These are phyloP conservation scores for Penstemon newberryi DNA, from an alignment of 257 asterid species.

Conservation along the genomic window DNA sequence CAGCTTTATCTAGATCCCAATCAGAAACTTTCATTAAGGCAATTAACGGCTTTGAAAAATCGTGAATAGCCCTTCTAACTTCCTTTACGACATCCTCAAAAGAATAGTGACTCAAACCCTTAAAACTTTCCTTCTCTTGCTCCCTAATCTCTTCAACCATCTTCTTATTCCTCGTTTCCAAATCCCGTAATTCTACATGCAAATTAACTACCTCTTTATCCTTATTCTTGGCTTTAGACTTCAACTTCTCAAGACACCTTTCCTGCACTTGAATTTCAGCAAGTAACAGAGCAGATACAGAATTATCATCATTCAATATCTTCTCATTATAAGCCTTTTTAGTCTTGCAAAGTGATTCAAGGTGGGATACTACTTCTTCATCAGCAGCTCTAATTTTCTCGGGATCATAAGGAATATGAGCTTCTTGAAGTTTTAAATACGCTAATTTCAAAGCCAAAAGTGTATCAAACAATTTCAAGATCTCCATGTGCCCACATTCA, in stretches of 20 bases:
- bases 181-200: constrained; percentile 39
- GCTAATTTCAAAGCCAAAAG: constrained; percentile 62
- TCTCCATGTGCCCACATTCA: constrained; percentile 41
- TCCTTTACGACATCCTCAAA: constrained; percentile 53
- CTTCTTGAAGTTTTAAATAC: constrained; percentile 77
- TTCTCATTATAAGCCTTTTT: constrained; percentile 56
- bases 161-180: constrained; percentile 44
- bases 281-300: constrained; percentile 47
- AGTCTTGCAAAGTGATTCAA: constrained; percentile 51
- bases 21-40: constrained; percentile 68
- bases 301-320: constrained; percentile 40
- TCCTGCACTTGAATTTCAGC: constrained; percentile 60
- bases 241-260: constrained; percentile 51
- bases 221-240: constrained; percentile 46
- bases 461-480: constrained; percentile 51
- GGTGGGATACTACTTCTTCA: constrained; percentile 46
- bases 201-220: constrained; percentile 37
- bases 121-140: constrained; percentile 39
- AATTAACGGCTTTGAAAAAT: constrained; percentile 77
- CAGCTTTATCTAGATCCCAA: constrained; percentile 83
- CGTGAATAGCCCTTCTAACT: constrained; percentile 69
- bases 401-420: constrained; percentile 68
- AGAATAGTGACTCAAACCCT: constrained; percentile 33
- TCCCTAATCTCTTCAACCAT: constrained; percentile 46
- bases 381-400: constrained; percentile 63